These are phyloP conservation scores for Sclerotinia minor DNA, from an alignment of 2,329 filamentous ascomycete genomes.

Conservation along the genomic window DNA sequence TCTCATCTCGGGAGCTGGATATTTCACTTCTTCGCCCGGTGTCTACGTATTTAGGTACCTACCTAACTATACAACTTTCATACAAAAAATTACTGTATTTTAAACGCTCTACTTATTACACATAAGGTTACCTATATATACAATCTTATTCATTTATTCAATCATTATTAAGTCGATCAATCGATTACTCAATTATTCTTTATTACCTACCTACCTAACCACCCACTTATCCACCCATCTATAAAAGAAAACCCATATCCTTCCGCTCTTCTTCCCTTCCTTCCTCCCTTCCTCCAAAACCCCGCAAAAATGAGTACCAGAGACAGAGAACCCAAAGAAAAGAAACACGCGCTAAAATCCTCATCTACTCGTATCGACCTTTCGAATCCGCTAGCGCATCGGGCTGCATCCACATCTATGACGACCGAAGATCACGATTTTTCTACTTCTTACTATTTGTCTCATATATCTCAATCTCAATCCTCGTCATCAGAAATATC, in stretches of 20 bases:
- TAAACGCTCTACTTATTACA: too few species aligned
- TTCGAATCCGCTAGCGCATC: slow-evolving; percentile 5
- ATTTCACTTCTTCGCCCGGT: too few species aligned
- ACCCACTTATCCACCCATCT: background rate
- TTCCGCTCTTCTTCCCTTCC: background rate
- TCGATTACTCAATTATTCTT: too few species aligned
- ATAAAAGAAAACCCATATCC: background rate
- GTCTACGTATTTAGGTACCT: too few species aligned
- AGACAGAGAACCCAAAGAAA: slow-evolving; percentile 6
- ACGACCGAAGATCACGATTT: background rate
- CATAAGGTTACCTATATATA: too few species aligned
- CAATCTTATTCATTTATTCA: too few species aligned
- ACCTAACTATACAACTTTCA: too few species aligned
- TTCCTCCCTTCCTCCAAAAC: too few species aligned
- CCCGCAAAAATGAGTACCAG: background rate
- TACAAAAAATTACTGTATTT: too few species aligned
- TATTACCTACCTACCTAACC: too few species aligned
- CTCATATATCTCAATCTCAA: background rate
- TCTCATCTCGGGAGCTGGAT: too few species aligned
- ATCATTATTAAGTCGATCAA: too few species aligned
- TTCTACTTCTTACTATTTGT: background rate
- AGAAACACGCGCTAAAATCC: background rate
- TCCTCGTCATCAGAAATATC: background rate
- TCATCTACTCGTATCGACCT: slow-evolving; percentile 5
- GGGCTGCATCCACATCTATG: background rate